phyloP scores from a whole-genome alignment of 1,284 basidiomycete genomes.

The Sporisorium reilianum region DNA sequence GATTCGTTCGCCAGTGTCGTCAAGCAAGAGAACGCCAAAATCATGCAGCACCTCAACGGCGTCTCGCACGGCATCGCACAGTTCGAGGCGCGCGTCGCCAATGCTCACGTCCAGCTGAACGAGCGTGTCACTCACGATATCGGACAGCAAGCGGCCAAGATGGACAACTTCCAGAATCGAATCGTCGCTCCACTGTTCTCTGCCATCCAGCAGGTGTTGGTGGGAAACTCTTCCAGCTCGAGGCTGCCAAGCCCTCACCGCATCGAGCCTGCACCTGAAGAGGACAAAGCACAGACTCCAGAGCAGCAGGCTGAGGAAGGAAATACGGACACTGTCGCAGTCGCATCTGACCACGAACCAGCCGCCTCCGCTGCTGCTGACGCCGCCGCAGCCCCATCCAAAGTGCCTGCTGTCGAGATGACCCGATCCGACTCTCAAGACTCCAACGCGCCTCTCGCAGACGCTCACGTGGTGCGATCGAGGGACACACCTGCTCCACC shows the following conservation, averaged over 20 bases:
- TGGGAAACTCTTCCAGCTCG: neutral
- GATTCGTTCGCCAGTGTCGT: neutral
- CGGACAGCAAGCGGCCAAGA: neutral
- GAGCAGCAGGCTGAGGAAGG: neutral
- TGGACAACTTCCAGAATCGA: slow-evolving; percentile 7
- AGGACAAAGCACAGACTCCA: neutral
- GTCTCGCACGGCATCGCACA: neutral
- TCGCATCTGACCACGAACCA: neutral
- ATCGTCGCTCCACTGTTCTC: slow-evolving; percentile 9
- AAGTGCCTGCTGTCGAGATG: neutral
- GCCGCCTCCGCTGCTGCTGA: too few species aligned
- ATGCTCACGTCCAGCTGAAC: slow-evolving; percentile 15
- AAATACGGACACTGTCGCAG: neutral
- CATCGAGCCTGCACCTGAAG: neutral
- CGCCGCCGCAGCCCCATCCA: too few species aligned
- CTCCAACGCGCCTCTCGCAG: slow-evolving; percentile 11
- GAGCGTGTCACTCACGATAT: slow-evolving; percentile 1
- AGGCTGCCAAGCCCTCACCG: neutral
- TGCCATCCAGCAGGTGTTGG: neutral
- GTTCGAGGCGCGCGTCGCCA: slow-evolving; percentile 4
- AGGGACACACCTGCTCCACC: neutral
- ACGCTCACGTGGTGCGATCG: neutral
- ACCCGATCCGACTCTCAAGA: slow-evolving; percentile 3
- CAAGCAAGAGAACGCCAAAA: neutral
- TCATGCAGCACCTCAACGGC: neutral